These are phyloP conservation scores for Escovopsis weberi DNA, from an alignment of 2,329 filamentous ascomycete genomes.

Conservation along the genomic window DNA sequence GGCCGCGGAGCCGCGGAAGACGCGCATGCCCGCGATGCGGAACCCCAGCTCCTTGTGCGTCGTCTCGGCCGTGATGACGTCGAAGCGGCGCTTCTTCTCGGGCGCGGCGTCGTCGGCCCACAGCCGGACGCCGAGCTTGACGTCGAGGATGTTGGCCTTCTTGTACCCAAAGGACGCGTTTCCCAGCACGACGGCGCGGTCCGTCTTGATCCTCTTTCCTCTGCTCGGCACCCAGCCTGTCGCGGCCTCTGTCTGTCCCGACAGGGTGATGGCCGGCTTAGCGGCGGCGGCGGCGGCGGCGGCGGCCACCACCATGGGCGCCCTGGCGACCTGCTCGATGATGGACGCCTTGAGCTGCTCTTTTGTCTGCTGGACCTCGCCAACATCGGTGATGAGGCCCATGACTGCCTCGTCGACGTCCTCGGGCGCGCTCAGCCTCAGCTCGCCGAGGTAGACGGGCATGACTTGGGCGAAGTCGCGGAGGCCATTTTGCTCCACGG, in stretches of 20 bases:
- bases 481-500: slow-evolving; percentile 43
- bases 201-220: slow-evolving; percentile 53
- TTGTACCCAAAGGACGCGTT: slow-evolving; percentile 72
- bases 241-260: background rate
- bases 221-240: slow-evolving; percentile 32
- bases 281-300: no score
- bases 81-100: slow-evolving; percentile 45
- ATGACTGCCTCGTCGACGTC: slow-evolving; percentile 34
- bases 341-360: slow-evolving; percentile 20
- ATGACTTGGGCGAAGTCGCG: slow-evolving; percentile 66
- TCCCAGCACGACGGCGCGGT: slow-evolving; percentile 68
- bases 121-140: slow-evolving; percentile 75
- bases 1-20: slow-evolving; percentile 42
- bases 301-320: slow-evolving; percentile 1
- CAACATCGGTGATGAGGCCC: slow-evolving; percentile 25
- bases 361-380: slow-evolving; percentile 18
- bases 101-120: slow-evolving; percentile 62
- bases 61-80: slow-evolving; percentile 42
- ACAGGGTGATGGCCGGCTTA: slow-evolving; percentile 3
- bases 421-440: slow-evolving; percentile 48
- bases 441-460: slow-evolving; percentile 70
- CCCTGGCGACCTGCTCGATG: slow-evolving; percentile 16
- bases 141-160: slow-evolving; percentile 78
- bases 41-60: slow-evolving; percentile 48
- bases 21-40: slow-evolving; percentile 50